Base-by-base conservation (phyloP, 2,329 filamentous ascomycete genomes). In the Ascochyta viciae-villosae region DNA sequence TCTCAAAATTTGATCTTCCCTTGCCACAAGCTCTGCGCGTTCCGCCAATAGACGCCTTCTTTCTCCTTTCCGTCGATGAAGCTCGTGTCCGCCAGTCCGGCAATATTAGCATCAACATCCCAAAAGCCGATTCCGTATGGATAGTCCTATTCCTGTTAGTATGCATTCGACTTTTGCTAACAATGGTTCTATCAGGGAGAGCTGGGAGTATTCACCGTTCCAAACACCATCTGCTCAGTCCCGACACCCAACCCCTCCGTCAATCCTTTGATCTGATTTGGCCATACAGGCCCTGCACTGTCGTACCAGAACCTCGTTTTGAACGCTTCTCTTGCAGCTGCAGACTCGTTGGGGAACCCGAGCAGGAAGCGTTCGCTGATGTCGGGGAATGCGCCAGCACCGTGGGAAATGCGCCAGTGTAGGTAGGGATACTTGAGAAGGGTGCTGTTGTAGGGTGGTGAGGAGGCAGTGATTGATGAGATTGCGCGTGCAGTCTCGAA, bases 41-140 rank as follows among this genome's bases (percentile, higher is more conserved):
- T 76, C 19, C 46, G 13, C 50, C 50, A 63, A 48, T 70, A 75
- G 6, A 75, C 61, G 9, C 39, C 53, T 4, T 72, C 66, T 44
- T 65, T 76, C 39, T 75, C 66, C 7, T 54, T 57, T 1, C 33
- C 16, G 0, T 48, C 54, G 1, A 75, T 48, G 38, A 67, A 66
- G 0, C 63, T 54, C 1, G 68, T 65, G 26, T 69, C 47, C 0
- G 60, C 60, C n/a, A 76, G 53, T 1, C 70, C 71, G 0, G 37
- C 44, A 34, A 74, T 74, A 39, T 75, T 75, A 6, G 58, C 68
- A 59, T 68, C 56, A 1, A 72, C 70, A 57, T 75, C 65, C 72
- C 72, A 75, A 47, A 74, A 74, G 3, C 72, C 69, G n/a, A 75
- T 74, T 0, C 73, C 73, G 52, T 75, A 75, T 22, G 73, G 72